Percentiles rank a stretch among this genome's conserved stretches.
These are phyloP conservation scores for Podaxis carcinomalis DNA, from an alignment of 768 basidiomycete genomes.

Conservation along the genomic window DNA sequence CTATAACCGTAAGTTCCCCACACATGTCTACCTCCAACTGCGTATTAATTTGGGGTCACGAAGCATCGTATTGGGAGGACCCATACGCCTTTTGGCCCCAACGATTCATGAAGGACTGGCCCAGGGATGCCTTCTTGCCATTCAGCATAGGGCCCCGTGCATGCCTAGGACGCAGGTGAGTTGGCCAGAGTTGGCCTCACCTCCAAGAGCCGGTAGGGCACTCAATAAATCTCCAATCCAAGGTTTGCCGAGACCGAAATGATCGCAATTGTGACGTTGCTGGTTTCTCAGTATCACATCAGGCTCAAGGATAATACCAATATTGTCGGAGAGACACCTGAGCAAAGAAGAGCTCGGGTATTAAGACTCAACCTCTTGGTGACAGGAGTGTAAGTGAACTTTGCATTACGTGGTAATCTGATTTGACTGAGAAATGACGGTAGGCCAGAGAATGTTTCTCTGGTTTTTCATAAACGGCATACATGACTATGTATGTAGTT, in stretches of 20 bases:
- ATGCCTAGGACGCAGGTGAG: constrained; percentile 26
- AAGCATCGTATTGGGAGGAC: constrained; percentile 53
- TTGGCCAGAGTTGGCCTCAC: constrained; percentile 13
- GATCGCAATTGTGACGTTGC: constrained; percentile 43
- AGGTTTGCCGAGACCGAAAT: constrained; percentile 52
- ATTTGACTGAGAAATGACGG: not conserved
- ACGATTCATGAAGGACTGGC: constrained; percentile 14
- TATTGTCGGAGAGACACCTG: constrained; percentile 41
- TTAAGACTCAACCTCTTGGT: constrained; percentile 29
- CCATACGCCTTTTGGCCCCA: constrained; percentile 36
- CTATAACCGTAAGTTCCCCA: constrained; percentile 39
- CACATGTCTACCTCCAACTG: not conserved
- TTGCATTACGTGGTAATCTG: not conserved
- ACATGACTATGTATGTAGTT: not conserved
- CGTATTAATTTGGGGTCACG: not conserved
- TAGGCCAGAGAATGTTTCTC: not conserved
- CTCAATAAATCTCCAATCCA: not conserved
- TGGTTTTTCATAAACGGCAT: not conserved
- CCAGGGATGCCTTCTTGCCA: constrained; percentile 14
- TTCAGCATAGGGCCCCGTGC: constrained; percentile 8
- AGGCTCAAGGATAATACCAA: constrained; percentile 45
- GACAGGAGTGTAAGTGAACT: constrained; percentile 39
- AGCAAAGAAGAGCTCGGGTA: constrained; percentile 38
- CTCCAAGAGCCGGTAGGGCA: not conserved
- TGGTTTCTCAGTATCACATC: constrained; percentile 42